Conservation (phyloP, 2,329 filamentous ascomycete species). For the Neonectria sp. region DNA sequence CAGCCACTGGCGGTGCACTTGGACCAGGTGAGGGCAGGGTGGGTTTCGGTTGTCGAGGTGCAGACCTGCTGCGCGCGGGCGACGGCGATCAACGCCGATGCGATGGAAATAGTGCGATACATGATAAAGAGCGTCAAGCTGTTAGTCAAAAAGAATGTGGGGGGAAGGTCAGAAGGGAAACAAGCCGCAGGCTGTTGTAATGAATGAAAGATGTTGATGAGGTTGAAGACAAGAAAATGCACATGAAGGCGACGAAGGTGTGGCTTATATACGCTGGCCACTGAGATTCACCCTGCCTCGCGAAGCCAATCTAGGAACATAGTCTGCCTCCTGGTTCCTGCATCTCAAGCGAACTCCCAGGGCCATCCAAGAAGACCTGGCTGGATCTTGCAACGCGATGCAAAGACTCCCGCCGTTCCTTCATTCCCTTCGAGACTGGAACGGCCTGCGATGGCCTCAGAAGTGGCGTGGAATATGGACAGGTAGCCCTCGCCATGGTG, state of each 20-base stretch:
- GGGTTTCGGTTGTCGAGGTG: slow-evolving; percentile 61
- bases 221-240: background rate
- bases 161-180: slow-evolving; percentile 23
- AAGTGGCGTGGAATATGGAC: slow-evolving; percentile 30
- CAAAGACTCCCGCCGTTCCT: background rate
- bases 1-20: slow-evolving; percentile 68
- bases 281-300: background rate
- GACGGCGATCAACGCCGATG: slow-evolving; percentile 45
- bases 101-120: slow-evolving; percentile 46
- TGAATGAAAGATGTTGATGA: slow-evolving; percentile 18
- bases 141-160: slow-evolving; percentile 11
- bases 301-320: background rate
- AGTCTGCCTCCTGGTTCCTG: background rate
- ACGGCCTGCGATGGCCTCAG: slow-evolving; percentile 23
- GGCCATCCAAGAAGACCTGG: background rate
- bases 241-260: background rate
- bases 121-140: slow-evolving; percentile 31
- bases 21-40: slow-evolving; percentile 67
- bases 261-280: background rate
- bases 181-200: slow-evolving; percentile 37
- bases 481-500: slow-evolving; percentile 12
- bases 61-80: slow-evolving; percentile 65
- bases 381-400: slow-evolving; percentile 17
- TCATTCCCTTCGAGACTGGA: slow-evolving; percentile 8
- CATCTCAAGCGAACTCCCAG: background rate